Percentiles rank a stretch among this genome's conserved stretches.
phyloP scores from a whole-genome alignment of 2,329 filamentous ascomycete species.

The Penicillium sp. region DNA sequence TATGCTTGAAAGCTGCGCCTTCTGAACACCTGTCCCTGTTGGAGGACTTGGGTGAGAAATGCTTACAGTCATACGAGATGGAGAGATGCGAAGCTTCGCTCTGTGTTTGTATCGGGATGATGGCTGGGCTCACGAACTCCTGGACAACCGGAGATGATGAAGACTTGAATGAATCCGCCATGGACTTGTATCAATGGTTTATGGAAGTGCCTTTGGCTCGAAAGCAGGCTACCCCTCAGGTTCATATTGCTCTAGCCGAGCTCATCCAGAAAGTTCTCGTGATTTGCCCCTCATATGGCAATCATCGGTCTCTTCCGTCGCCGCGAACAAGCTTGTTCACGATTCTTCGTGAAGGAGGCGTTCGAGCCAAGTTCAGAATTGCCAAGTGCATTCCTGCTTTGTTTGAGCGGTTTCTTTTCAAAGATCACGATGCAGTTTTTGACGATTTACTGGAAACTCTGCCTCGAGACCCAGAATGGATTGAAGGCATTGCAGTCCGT shows the following conservation, averaged over 20 bases:
- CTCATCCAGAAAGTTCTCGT: slow-evolving; percentile 72
- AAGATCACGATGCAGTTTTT: slow-evolving; percentile 80
- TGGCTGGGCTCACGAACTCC: slow-evolving; percentile 62
- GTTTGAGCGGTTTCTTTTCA: slow-evolving; percentile 80
- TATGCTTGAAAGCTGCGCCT: slow-evolving; percentile 30
- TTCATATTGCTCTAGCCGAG: slow-evolving; percentile 66
- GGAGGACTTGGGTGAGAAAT: slow-evolving; percentile 49
- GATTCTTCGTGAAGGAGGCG: slow-evolving; percentile 66
- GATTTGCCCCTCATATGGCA: slow-evolving; percentile 67
- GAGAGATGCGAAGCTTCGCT: slow-evolving; percentile 74
- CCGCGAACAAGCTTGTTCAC: slow-evolving; percentile 72
- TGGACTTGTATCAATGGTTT: slow-evolving; percentile 79
- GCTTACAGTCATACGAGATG: slow-evolving; percentile 59
- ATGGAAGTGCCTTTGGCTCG: slow-evolving; percentile 66
- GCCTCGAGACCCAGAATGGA: slow-evolving; percentile 69
- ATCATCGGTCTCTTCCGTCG: slow-evolving; percentile 59
- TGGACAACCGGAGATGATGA: slow-evolving; percentile 63
- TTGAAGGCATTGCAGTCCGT: slow-evolving; percentile 83
- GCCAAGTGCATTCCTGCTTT: slow-evolving; percentile 69
- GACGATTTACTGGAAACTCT: slow-evolving; percentile 78
- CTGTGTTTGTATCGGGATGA: slow-evolving; percentile 65
- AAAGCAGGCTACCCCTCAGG: slow-evolving; percentile 67
- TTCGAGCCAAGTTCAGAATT: slow-evolving; percentile 75
- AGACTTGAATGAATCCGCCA: slow-evolving; percentile 65
- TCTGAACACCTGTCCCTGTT: slow-evolving; percentile 48